Conservation (phyloP, 306 rosid genomes). For the Ormosia emarginata region DNA sequence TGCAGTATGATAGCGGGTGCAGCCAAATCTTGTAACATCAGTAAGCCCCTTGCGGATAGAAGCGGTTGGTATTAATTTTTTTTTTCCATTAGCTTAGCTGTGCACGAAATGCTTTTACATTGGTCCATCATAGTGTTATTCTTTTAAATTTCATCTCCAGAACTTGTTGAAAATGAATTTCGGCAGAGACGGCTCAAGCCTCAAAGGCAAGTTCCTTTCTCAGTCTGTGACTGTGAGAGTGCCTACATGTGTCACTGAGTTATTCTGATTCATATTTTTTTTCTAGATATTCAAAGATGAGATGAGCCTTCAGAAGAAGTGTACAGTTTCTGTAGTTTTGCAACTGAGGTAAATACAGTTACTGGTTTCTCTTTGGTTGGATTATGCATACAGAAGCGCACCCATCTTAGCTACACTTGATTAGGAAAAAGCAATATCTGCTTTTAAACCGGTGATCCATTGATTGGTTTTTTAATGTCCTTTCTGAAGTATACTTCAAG, state of each 20-base stretch:
- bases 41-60: background rate
- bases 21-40: background rate
- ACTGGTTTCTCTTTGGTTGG: background rate
- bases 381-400: background rate
- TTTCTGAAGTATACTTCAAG: background rate
- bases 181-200: background rate
- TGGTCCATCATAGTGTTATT: background rate
- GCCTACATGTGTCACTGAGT: background rate
- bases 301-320: background rate
- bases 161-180: background rate
- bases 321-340: background rate
- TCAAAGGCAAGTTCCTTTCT: slow-evolving; percentile 11
- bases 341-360: background rate
- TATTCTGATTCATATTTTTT: background rate
- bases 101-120: background rate
- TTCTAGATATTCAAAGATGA: slow-evolving; percentile 1
- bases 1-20: background rate
- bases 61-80: background rate
- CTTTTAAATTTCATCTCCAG: background rate
- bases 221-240: background rate
- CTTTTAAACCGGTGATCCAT: background rate
- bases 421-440: background rate
- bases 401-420: background rate
- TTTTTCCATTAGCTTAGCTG: background rate
- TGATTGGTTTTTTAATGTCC: background rate